These are phyloP conservation scores for Claviceps sp. DNA, from an alignment of 2,329 filamentous ascomycete genomes.

Conservation along the genomic window DNA sequence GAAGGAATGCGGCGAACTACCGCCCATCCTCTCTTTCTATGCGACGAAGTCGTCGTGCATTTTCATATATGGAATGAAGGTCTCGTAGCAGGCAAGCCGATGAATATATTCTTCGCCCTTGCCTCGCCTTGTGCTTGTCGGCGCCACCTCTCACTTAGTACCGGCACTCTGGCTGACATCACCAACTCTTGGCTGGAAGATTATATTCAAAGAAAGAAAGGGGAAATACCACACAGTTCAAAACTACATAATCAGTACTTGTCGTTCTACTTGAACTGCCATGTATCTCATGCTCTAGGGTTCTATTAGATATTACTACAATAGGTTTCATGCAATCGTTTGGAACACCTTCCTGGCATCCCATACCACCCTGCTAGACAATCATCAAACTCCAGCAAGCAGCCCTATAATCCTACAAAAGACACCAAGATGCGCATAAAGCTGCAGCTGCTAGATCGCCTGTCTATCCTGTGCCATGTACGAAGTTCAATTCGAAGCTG, in stretches of 20 bases:
- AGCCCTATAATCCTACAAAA: not conserved
- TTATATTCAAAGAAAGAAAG: no score
- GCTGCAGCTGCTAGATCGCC: not conserved
- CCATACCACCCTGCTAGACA: not conserved
- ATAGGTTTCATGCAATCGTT: slow-evolving; percentile 1
- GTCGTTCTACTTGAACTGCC: not conserved
- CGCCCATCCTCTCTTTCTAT: not conserved
- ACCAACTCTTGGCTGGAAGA: no score
- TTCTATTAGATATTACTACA: slow-evolving; percentile 4
- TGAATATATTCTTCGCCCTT: not conserved
- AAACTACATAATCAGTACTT: not conserved
- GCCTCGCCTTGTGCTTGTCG: not conserved
- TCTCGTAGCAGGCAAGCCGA: no score
- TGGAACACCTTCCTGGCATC: not conserved
- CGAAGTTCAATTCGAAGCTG: not conserved
- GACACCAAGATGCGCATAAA: not conserved
- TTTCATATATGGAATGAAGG: no score
- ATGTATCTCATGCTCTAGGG: not conserved
- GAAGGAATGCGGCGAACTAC: not conserved
- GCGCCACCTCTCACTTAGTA: not conserved
- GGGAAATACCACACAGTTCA: no score
- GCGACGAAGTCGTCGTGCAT: not conserved
- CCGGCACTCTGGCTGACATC: no score
- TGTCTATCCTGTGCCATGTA: not conserved
- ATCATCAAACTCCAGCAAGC: slow-evolving; percentile 3